Evolutionary conservation across 192 early-diverging fungal species (phyloP).

Genomic region (Backusella tuberculispora): DNA sequence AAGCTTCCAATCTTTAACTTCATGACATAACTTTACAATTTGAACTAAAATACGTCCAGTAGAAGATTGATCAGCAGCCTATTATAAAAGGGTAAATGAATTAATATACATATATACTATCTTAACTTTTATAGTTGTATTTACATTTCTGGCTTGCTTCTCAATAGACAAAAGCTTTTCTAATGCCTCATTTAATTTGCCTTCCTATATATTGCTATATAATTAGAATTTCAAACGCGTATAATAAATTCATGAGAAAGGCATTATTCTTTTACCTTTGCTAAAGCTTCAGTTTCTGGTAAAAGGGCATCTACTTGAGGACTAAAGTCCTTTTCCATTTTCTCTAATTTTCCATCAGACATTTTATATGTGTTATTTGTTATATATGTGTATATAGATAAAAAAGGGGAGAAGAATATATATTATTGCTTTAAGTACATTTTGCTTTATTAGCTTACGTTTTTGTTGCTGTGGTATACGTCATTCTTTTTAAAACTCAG

Average conservation of each 20-base stretch:
- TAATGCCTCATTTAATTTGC: conserved; percentile 82
- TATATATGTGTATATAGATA: background rate
- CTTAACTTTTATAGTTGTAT: background rate
- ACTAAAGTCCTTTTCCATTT: conserved; percentile 95
- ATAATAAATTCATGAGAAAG: background rate
- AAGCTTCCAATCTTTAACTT: conserved; percentile 82
- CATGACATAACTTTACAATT: conserved; percentile 74
- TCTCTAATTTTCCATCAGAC: conserved; percentile 64
- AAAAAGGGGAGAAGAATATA: background rate
- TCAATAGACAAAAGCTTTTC: conserved; percentile 86
- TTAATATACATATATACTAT: background rate
- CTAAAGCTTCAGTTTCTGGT: conserved; percentile 75
- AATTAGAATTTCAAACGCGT: background rate
- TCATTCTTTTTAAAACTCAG: conserved; percentile 18
- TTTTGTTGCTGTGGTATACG: conserved; percentile 11
- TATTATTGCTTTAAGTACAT: background rate
- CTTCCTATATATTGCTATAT: conserved; percentile 47
- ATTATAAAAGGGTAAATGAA: background rate
- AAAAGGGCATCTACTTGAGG: conserved; percentile 76
- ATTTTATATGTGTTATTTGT: conserved; percentile 23
- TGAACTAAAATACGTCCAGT: conserved; percentile 85
- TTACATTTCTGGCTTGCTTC: conserved; percentile 94
- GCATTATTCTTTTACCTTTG: conserved; percentile 49
- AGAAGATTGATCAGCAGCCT: conserved; percentile 88
- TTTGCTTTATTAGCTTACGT: conserved; percentile 1